phyloP scores from a whole-genome alignment of 768 basidiomycete genomes.

The Tubosaeta brunneosetosa region DNA sequence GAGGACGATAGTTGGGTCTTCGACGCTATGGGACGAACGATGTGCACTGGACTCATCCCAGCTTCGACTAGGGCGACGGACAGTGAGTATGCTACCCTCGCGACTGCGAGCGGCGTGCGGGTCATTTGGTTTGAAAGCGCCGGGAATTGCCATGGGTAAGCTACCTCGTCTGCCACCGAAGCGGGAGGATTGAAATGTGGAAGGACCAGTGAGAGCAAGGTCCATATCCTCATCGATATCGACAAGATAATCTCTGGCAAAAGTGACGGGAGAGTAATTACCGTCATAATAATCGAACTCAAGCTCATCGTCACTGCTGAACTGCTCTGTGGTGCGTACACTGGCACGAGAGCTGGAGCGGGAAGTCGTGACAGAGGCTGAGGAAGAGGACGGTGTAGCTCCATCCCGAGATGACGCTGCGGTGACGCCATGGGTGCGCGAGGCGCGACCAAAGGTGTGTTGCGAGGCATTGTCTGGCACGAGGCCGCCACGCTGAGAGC shows the following conservation, averaged over 20 bases:
- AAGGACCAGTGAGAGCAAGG: conserved; percentile 22
- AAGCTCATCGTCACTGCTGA: conserved; percentile 47
- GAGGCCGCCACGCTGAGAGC: conserved; percentile 22
- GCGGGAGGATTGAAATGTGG: conserved; percentile 18
- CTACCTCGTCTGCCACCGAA: conserved; percentile 45
- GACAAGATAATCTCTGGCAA: conserved; percentile 39
- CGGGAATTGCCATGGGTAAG: conserved; percentile 58
- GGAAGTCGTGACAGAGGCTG: conserved; percentile 38
- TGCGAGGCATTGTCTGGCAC: conserved; percentile 42
- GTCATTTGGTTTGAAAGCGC: conserved; percentile 19
- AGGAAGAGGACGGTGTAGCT: conserved; percentile 38
- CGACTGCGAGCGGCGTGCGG: conserved; percentile 39
- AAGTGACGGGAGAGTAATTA: conserved; percentile 34
- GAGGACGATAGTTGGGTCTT: conserved; percentile 27
- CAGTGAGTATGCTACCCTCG: conserved; percentile 54
- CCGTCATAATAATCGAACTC: conserved; percentile 38
- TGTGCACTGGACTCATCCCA: conserved; percentile 42
- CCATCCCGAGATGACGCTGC: conserved; percentile 22
- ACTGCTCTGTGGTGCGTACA: conserved; percentile 34
- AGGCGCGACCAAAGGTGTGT: conserved; percentile 47
- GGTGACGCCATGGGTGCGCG: conserved; percentile 21
- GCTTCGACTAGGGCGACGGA: conserved; percentile 60
- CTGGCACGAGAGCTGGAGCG: conserved; percentile 32
- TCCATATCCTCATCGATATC: conserved; percentile 31
- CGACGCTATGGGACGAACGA: conserved; percentile 16